A percentile compares a stretch with the other conserved stretches of the same genome.
phyloP scores from a whole-genome alignment of 805 yeast genomes.

The Starmerella vaccinii region DNA sequence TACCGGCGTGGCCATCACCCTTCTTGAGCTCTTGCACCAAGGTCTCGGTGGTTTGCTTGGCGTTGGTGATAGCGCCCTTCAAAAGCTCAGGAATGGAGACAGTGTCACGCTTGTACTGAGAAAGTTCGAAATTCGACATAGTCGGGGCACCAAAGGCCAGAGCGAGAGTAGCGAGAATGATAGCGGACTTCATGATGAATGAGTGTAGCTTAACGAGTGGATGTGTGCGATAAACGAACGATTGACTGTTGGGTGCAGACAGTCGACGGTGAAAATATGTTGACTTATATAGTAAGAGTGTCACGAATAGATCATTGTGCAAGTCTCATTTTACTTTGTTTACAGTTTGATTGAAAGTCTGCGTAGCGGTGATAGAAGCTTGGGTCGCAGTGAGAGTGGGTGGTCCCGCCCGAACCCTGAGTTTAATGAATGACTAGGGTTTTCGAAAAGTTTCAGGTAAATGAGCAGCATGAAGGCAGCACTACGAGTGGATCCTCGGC shows the following conservation, averaged over 20 bases:
- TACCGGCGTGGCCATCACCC: slow-evolving; percentile 13
- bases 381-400: neutral
- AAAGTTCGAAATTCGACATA: neutral
- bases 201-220: slow-evolving; percentile 13
- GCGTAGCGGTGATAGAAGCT: neutral
- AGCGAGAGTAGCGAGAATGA: slow-evolving; percentile 19
- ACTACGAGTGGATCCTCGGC: slow-evolving; percentile 24
- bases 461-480: slow-evolving; percentile 7
- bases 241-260: slow-evolving; percentile 2
- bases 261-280: neutral
- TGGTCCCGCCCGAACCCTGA: slow-evolving; percentile 7
- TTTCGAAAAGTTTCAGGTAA: slow-evolving; percentile 2
- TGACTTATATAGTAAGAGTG: neutral
- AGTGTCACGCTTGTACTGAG: neutral
- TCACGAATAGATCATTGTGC: neutral
- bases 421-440: neutral
- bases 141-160: slow-evolving; percentile 19
- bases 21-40: slow-evolving; percentile 17
- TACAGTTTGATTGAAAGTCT: neutral
- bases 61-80: slow-evolving; percentile 20
- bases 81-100: slow-evolving; percentile 15
- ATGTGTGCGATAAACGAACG: neutral
- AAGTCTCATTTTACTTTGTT: neutral
- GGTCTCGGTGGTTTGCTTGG: slow-evolving; percentile 21
- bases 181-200: slow-evolving; percentile 12